Percentiles rank a stretch among this genome's conserved stretches.
Conservation (phyloP, 148 eudicot species). For the Vaccinium corymbosum region DNA sequence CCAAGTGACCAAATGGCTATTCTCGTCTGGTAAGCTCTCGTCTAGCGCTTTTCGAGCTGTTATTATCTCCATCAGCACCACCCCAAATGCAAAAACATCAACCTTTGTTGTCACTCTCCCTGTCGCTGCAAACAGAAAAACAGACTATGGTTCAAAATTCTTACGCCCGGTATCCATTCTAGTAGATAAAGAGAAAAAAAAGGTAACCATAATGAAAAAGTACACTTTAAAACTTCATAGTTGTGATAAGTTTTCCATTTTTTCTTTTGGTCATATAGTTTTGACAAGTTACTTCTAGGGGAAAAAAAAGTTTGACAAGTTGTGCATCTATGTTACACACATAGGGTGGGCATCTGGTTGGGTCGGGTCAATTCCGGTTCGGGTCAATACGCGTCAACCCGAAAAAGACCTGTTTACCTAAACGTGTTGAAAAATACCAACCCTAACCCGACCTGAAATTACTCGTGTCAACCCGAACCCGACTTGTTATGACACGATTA, state of each 20-base stretch:
- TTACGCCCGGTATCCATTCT: neutral
- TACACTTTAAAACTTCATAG: neutral
- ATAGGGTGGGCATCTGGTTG: too few species aligned
- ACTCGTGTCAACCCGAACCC: too few species aligned
- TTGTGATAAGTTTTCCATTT: neutral
- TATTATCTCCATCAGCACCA: slow-evolving; percentile 56
- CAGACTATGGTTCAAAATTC: neutral
- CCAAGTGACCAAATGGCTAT: slow-evolving; percentile 49
- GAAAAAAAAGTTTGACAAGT: neutral
- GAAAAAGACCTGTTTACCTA: too few species aligned
- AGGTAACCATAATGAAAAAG: neutral
- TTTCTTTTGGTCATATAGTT: too few species aligned
- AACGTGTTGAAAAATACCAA: too few species aligned
- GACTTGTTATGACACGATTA: too few species aligned
- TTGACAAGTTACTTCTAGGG: too few species aligned
- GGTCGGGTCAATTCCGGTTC: too few species aligned
- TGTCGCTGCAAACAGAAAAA: slow-evolving; percentile 35
- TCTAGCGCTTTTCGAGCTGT: slow-evolving; percentile 54
- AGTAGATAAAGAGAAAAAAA: too few species aligned
- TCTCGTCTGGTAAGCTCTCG: slow-evolving; percentile 47
- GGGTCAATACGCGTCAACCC: too few species aligned
- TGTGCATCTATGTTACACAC: neutral
- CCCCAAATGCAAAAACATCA: slow-evolving; percentile 54
- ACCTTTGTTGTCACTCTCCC: slow-evolving; percentile 63
- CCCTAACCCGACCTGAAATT: too few species aligned